Evolutionary conservation across 106 monocot genomes (phyloP).

Genomic region (Ottelia alismoides): DNA sequence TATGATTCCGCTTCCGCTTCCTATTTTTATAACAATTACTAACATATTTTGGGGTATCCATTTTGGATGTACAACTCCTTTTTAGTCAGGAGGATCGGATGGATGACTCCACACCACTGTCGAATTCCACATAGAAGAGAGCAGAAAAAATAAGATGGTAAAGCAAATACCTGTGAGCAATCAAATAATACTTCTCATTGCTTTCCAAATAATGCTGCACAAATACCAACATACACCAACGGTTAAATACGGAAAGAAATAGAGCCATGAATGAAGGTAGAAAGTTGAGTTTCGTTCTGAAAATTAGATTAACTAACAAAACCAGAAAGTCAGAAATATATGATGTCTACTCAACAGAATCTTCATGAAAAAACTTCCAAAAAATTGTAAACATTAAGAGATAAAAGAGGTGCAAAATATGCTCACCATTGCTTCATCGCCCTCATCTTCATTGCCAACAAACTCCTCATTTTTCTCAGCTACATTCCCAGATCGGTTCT

Average conservation of each 20-base stretch:
- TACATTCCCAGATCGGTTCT: constrained; percentile 27
- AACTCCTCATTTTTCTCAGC: constrained; percentile 43
- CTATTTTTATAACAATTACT: no score
- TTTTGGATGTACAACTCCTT: no score
- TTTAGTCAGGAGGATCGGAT: neutral
- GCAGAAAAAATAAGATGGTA: no score
- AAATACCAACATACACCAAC: neutral
- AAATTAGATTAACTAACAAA: no score
- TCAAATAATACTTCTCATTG: constrained; percentile 92
- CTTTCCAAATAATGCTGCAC: constrained; percentile 97
- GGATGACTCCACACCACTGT: neutral
- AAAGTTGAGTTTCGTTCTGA: neutral
- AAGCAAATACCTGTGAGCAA: constrained; percentile 79
- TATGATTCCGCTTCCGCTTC: no score
- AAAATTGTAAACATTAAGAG: no score
- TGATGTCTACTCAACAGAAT: no score
- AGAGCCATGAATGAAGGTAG: neutral
- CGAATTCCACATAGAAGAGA: no score
- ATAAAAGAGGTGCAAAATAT: neutral
- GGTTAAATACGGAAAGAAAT: neutral
- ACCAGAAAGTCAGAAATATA: no score
- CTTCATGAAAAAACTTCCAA: no score
- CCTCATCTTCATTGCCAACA: constrained; percentile 82
- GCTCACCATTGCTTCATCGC: constrained; percentile 78
- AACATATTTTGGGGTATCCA: no score